These are phyloP conservation scores for Cadophora gregata DNA, from an alignment of 2,329 filamentous ascomycete genomes.

Conservation along the genomic window DNA sequence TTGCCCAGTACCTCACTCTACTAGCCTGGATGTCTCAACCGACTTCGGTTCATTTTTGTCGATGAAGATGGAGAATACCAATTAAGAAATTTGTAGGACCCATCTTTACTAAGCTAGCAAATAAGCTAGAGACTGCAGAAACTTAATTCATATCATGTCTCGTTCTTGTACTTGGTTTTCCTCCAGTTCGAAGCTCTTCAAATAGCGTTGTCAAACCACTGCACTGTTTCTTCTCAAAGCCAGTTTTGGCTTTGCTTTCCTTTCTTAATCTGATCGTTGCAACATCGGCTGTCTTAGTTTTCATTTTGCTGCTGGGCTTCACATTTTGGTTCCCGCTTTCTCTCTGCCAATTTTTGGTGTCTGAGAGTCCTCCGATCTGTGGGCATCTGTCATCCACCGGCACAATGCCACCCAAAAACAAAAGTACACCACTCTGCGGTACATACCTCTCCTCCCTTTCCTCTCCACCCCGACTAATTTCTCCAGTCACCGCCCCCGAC, in stretches of 20 bases:
- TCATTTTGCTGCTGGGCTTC: not conserved
- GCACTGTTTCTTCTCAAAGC: not conserved
- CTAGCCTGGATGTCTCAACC: too few species aligned
- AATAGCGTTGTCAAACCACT: not conserved
- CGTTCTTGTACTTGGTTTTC: not conserved
- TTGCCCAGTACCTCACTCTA: too few species aligned
- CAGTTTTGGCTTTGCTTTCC: not conserved
- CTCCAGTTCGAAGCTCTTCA: not conserved
- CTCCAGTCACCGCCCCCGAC: not conserved
- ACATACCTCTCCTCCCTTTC: not conserved
- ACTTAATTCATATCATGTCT: not conserved
- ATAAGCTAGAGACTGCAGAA: not conserved
- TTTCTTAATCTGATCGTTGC: not conserved
- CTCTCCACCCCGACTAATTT: not conserved
- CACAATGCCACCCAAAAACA: constrained; percentile 1
- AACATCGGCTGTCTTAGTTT: not conserved
- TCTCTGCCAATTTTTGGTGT: not conserved
- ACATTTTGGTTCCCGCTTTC: not conserved
- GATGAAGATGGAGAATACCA: not conserved
- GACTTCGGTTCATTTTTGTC: not conserved
- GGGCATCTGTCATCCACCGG: not conserved
- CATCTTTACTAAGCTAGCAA: not conserved
- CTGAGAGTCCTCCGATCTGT: too few species aligned
- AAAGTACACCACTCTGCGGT: not conserved
- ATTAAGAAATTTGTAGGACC: not conserved